phyloP scores from a whole-genome alignment of 805 yeast species.

The Ogataea minuta region DNA sequence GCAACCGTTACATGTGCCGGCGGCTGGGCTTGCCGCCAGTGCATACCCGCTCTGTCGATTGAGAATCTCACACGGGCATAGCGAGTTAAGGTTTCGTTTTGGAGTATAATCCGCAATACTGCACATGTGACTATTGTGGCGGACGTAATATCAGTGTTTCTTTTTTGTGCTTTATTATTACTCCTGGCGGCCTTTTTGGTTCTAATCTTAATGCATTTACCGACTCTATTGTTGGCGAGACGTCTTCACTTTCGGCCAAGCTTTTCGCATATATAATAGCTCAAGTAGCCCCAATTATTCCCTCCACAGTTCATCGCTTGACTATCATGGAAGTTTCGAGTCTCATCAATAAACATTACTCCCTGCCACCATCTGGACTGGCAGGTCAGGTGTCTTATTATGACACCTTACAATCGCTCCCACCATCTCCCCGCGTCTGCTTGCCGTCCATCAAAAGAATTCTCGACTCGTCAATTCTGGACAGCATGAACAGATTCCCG shows the following conservation, averaged over 20 bases:
- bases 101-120: too few species aligned
- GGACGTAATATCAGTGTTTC: neutral
- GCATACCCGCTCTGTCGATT: too few species aligned
- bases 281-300: neutral
- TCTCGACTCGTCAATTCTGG: slow-evolving; percentile 9
- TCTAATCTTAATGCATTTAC: slow-evolving; percentile 8
- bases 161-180: slow-evolving; percentile 4
- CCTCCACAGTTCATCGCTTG: neutral
- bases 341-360: slow-evolving; percentile 17
- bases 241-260: neutral
- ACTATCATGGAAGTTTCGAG: slow-evolving; percentile 22
- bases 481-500: slow-evolving; percentile 6
- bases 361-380: slow-evolving; percentile 13
- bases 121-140: neutral
- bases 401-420: slow-evolving; percentile 11
- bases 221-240: slow-evolving; percentile 6
- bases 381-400: slow-evolving; percentile 22
- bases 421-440: slow-evolving; percentile 14
- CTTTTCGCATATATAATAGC: slow-evolving; percentile 2
- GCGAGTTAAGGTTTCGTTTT: too few species aligned
- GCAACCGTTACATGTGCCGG: too few species aligned
- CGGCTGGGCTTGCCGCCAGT: too few species aligned
- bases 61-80: too few species aligned
- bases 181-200: slow-evolving; percentile 8
- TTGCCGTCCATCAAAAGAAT: slow-evolving; percentile 26